Percentiles rank a stretch among this genome's conserved stretches.
These are phyloP conservation scores for Heterobasidion parviporum DNA, from an alignment of 1,284 basidiomycete species.

Conservation along the genomic window DNA sequence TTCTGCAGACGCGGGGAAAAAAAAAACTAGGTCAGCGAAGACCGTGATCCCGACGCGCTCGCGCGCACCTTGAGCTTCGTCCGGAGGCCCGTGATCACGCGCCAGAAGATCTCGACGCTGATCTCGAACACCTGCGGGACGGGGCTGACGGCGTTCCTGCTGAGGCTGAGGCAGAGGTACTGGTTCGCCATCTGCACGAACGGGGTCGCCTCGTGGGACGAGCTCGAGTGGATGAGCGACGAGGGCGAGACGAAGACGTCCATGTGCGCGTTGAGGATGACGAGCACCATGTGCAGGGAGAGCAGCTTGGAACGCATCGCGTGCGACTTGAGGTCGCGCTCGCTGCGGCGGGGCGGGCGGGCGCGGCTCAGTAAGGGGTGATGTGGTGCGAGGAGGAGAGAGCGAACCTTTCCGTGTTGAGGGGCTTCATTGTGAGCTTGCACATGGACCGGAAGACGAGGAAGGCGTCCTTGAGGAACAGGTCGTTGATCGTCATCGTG, in stretches of 20 bases:
- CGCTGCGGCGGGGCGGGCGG: conserved; percentile 36
- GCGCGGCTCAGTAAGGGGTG: neutral
- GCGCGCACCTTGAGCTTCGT: conserved; percentile 83
- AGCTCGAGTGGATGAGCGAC: conserved; percentile 84
- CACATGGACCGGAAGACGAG: conserved; percentile 92
- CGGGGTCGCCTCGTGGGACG: conserved; percentile 76
- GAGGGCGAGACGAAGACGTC: conserved; percentile 79
- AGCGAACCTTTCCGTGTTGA: conserved; percentile 82
- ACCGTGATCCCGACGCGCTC: neutral
- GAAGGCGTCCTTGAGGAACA: conserved; percentile 95
- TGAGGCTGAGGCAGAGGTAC: conserved; percentile 89
- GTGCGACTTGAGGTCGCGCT: conserved; percentile 89
- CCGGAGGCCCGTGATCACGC: conserved; percentile 87
- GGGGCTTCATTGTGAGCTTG: conserved; percentile 96
- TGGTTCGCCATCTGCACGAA: conserved; percentile 93
- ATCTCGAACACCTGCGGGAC: conserved; percentile 97
- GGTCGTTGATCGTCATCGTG: conserved; percentile 56
- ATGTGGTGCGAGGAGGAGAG: neutral
- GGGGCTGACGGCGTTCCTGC: conserved; percentile 92
- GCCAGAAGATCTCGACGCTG: conserved; percentile 98
- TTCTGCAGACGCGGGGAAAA: conserved; percentile 45
- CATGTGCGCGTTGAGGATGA: conserved; percentile 90
- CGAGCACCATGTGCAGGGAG: conserved; percentile 87
- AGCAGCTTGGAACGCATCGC: conserved; percentile 94
- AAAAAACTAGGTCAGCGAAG: neutral